A percentile compares a stretch with the other conserved stretches of the same genome.
These are phyloP conservation scores for Fabrea salina DNA, from an alignment of 169 alveolate species.

Conservation along the genomic window DNA sequence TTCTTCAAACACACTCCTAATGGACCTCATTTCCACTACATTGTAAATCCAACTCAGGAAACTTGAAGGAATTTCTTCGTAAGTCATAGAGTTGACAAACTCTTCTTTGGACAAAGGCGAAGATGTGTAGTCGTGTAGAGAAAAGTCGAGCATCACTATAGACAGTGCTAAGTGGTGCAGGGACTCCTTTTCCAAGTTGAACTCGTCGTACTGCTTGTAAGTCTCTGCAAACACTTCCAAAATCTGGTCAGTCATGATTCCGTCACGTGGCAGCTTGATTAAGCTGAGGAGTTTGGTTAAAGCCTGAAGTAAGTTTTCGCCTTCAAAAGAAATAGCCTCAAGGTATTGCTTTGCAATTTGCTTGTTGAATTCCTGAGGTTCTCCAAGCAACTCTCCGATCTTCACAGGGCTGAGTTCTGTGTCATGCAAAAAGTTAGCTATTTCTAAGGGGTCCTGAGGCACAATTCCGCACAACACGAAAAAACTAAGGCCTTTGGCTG, in stretches of 20 bases:
- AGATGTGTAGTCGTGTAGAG: background rate
- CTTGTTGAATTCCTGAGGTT: background rate
- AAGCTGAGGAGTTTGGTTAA: background rate
- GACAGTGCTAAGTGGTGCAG: background rate
- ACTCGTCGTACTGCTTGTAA: background rate
- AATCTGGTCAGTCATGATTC: background rate
- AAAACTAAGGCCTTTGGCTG: slow-evolving; percentile 1
- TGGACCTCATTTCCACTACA: background rate
- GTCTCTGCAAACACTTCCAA: background rate
- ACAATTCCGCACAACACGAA: background rate
- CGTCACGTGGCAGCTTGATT: background rate
- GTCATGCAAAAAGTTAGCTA: slow-evolving; percentile 12
- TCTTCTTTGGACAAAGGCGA: background rate
- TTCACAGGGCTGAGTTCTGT: background rate
- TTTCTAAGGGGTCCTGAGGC: background rate
- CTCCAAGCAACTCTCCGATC: slow-evolving; percentile 11
- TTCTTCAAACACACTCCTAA: background rate
- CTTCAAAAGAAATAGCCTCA: background rate
- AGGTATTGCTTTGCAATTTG: background rate
- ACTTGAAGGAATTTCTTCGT: slow-evolving; percentile 26
- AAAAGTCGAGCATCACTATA: slow-evolving; percentile 26
- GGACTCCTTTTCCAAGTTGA: background rate
- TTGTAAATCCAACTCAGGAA: slow-evolving; percentile 6
- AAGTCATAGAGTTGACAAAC: background rate
- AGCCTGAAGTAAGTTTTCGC: background rate